Evolutionary conservation across 2,329 filamentous ascomycete genomes (phyloP).

Genomic region (Sclerotinia spermophila): DNA sequence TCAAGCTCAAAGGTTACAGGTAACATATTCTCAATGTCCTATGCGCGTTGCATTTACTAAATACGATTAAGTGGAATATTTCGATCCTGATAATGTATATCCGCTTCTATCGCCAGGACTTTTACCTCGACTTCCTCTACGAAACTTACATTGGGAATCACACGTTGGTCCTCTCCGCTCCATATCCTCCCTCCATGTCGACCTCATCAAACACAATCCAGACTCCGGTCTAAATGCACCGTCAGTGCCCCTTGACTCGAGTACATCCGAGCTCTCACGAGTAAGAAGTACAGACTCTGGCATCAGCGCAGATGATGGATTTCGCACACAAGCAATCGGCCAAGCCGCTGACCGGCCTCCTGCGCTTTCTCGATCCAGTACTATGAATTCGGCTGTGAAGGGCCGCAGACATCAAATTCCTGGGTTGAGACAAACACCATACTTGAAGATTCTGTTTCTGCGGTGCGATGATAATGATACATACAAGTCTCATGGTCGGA

Average conservation of each 20-base stretch:
- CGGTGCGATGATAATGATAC: conserved; percentile 94
- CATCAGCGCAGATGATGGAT: conserved; percentile 52
- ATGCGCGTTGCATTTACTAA: conserved; percentile 20
- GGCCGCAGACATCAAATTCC: conserved; percentile 89
- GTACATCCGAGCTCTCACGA: conserved; percentile 35
- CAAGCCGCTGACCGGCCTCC: conserved; percentile 35
- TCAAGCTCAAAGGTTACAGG: conserved; percentile 76
- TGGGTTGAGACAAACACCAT: conserved; percentile 85
- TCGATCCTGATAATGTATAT: conserved; percentile 87
- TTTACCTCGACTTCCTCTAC: conserved; percentile 74
- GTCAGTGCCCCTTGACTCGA: conserved; percentile 36
- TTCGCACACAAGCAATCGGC: conserved; percentile 54
- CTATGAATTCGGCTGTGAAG: conserved; percentile 39
- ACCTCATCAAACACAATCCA: conserved; percentile 63
- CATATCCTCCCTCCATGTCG: conserved; percentile 88
- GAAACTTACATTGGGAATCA: conserved; percentile 96
- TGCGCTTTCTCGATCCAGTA: conserved; percentile 25
- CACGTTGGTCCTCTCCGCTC: conserved; percentile 86
- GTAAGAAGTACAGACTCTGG: conserved; percentile 40
- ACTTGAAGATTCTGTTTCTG: conserved; percentile 84
- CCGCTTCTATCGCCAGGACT: conserved; percentile 75
- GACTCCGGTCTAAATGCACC: conserved; percentile 40
- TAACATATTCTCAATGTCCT: conserved; percentile 37
- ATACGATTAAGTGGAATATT: conserved; percentile 74
- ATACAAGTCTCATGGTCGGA: conserved; percentile 77